Evolutionary conservation across 2,329 filamentous ascomycete species (phyloP).

Genomic region (Blastomyces silverae): DNA sequence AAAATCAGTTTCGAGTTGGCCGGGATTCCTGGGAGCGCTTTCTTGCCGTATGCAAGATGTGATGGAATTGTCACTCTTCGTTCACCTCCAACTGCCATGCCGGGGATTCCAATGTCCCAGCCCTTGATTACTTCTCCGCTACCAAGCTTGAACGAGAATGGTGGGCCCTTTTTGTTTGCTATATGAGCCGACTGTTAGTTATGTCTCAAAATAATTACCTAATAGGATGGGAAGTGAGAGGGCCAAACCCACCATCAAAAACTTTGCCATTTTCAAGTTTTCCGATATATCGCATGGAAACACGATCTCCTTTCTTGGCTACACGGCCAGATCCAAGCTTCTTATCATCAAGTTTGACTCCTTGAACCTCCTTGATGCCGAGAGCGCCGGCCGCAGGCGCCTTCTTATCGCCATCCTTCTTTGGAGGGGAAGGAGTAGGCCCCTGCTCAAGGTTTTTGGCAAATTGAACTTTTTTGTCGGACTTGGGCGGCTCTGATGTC

Average conservation of each 20-base stretch:
- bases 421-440: slow-evolving; percentile 61
- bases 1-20: slow-evolving; percentile 87
- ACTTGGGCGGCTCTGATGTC: slow-evolving; percentile 52
- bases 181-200: slow-evolving; percentile 17
- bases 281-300: slow-evolving; percentile 96
- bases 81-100: slow-evolving; percentile 91
- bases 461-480: slow-evolving; percentile 95
- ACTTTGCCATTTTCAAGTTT: slow-evolving; percentile 92
- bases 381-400: slow-evolving; percentile 51
- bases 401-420: slow-evolving; percentile 41
- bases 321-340: slow-evolving; percentile 78
- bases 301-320: slow-evolving; percentile 82
- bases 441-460: slow-evolving; percentile 98
- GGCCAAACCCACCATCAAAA: slow-evolving; percentile 68
- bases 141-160: slow-evolving; percentile 92
- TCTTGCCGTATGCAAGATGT: slow-evolving; percentile 80
- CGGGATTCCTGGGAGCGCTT: slow-evolving; percentile 75
- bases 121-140: slow-evolving; percentile 96
- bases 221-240: background rate
- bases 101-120: slow-evolving; percentile 89
- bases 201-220: slow-evolving; percentile 5
- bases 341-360: slow-evolving; percentile 91
- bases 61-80: slow-evolving; percentile 86
- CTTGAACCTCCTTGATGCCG: slow-evolving; percentile 72
- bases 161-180: slow-evolving; percentile 99